Conservation (phyloP, 345 rosid genomes). For the Brassica rapa region DNA sequence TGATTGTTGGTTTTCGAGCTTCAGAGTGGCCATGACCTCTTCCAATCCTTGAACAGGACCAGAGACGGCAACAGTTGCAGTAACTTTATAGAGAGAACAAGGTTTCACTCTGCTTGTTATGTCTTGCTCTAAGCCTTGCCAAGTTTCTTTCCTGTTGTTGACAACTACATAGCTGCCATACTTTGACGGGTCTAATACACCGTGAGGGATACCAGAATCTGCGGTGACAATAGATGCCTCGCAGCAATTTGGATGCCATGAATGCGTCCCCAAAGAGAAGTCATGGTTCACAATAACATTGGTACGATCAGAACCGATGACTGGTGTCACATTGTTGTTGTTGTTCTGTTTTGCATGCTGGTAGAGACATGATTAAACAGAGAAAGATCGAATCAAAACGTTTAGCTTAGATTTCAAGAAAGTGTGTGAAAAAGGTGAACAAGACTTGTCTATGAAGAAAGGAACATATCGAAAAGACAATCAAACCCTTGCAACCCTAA, state of each 20-base stretch:
- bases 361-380: slow-evolving; percentile 12
- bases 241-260: slow-evolving; percentile 86
- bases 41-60: slow-evolving; percentile 59
- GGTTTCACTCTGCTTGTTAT: slow-evolving; percentile 64
- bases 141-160: slow-evolving; percentile 67
- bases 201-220: slow-evolving; percentile 45
- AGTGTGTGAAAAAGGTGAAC: slow-evolving; percentile 9
- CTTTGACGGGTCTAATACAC: slow-evolving; percentile 43
- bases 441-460: slow-evolving; percentile 32
- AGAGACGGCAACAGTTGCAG: slow-evolving; percentile 70
- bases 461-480: slow-evolving; percentile 2
- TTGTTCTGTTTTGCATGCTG: slow-evolving; percentile 19
- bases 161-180: slow-evolving; percentile 57
- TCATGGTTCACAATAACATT: slow-evolving; percentile 72
- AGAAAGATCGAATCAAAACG: slow-evolving; percentile 2
- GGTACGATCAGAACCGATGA: slow-evolving; percentile 52
- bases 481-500: slow-evolving; percentile 2
- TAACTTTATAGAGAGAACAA: slow-evolving; percentile 57
- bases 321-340: slow-evolving; percentile 41
- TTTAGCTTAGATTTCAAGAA: slow-evolving; percentile 22
- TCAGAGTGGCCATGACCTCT: slow-evolving; percentile 79
- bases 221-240: slow-evolving; percentile 60
- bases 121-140: slow-evolving; percentile 97
- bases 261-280: slow-evolving; percentile 67
- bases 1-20: slow-evolving; percentile 54